Evolutionary conservation across 768 basidiomycete species (phyloP).

Genomic region (Suillus bovinus): DNA sequence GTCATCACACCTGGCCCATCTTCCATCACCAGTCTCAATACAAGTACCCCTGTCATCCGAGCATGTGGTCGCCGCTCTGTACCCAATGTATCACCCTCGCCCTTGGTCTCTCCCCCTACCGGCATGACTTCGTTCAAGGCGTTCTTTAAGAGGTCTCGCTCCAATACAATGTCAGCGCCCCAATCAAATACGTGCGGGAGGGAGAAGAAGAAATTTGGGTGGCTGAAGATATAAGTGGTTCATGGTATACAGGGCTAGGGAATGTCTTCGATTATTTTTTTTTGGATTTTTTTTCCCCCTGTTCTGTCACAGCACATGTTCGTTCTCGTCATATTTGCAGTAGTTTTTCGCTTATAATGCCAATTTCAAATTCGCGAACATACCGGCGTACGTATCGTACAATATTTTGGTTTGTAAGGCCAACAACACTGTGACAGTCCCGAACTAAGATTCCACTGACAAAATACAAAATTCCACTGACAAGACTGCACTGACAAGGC

Average conservation of each 20-base stretch:
- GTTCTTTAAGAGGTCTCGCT: slow-evolving; percentile 31
- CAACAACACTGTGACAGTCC: neutral
- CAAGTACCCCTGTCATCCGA: slow-evolving; percentile 14
- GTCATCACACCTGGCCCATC: slow-evolving; percentile 5
- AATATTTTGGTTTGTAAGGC: neutral
- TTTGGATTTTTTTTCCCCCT: neutral
- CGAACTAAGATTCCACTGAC: no score
- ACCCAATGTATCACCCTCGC: slow-evolving; percentile 17
- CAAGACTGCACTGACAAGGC: no score
- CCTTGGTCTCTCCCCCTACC: slow-evolving; percentile 16
- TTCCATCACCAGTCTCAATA: slow-evolving; percentile 5
- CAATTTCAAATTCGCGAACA: slow-evolving; percentile 5
- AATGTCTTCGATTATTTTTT: neutral
- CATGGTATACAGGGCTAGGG: neutral
- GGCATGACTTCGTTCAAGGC: slow-evolving; percentile 25
- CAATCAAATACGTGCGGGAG: slow-evolving; percentile 20
- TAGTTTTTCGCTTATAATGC: neutral
- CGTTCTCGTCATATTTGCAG: neutral
- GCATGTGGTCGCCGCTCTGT: slow-evolving; percentile 19
- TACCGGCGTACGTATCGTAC: neutral
- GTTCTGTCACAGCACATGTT: neutral
- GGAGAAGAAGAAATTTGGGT: slow-evolving; percentile 31
- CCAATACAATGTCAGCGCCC: slow-evolving; percentile 18
- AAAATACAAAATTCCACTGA: no score
- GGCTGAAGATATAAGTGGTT: slow-evolving; percentile 29